Evolutionary conservation across 2,329 filamentous ascomycete genomes (phyloP).

Genomic region (Arthrobotrys conoides): DNA sequence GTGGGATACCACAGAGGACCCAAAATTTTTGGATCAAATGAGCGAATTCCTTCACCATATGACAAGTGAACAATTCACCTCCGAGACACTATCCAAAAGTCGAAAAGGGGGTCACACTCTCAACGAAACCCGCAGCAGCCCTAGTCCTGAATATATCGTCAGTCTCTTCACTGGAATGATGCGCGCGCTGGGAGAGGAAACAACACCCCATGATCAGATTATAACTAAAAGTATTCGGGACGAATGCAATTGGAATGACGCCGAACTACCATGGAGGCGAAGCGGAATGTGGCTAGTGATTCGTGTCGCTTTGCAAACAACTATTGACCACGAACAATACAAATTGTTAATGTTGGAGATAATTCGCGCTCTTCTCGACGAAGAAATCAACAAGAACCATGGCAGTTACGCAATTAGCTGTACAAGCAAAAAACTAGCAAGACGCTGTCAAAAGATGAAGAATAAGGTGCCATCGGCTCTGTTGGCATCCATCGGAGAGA

Average conservation of each 20-base stretch:
- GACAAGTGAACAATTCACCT: slow-evolving; percentile 13
- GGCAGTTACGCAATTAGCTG: slow-evolving; percentile 62
- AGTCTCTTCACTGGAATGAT: slow-evolving; percentile 70
- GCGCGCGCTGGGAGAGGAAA: slow-evolving; percentile 66
- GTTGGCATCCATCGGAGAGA: not conserved
- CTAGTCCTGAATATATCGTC: slow-evolving; percentile 71
- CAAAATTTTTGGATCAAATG: slow-evolving; percentile 14
- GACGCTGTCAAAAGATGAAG: slow-evolving; percentile 69
- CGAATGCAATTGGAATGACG: slow-evolving; percentile 69
- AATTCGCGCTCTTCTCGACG: slow-evolving; percentile 64
- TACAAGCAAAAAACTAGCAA: slow-evolving; percentile 63
- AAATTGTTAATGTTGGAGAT: slow-evolving; percentile 66
- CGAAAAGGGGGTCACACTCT: slow-evolving; percentile 52
- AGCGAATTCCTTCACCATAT: slow-evolving; percentile 46
- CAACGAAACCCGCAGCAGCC: slow-evolving; percentile 70
- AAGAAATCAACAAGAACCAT: slow-evolving; percentile 52
- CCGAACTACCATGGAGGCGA: slow-evolving; percentile 68
- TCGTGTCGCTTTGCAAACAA: slow-evolving; percentile 70
- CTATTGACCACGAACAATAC: slow-evolving; percentile 23
- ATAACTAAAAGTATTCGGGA: slow-evolving; percentile 72
- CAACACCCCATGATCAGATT: slow-evolving; percentile 35
- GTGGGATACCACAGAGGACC: not conserved
- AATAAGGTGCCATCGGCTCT: slow-evolving; percentile 67
- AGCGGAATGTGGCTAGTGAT: slow-evolving; percentile 73
- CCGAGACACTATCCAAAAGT: slow-evolving; percentile 26